Conservation (phyloP, 1,139 yeast genomes). For the Pichia norvegensis region DNA sequence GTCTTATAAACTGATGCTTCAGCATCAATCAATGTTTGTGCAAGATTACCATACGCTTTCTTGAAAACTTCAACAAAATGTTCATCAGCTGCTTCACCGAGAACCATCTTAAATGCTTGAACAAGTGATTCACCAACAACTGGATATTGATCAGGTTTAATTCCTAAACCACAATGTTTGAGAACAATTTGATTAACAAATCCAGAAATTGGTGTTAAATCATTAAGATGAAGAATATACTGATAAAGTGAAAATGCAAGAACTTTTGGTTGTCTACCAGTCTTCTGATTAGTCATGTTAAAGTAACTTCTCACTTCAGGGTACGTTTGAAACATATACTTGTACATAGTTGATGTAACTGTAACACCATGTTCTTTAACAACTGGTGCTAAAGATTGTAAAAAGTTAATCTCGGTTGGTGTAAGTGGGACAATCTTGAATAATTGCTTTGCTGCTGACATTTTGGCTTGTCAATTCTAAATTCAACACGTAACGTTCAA, state of each 20-base stretch:
- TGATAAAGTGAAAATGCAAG: slow-evolving; percentile 55
- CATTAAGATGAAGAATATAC: slow-evolving; percentile 59
- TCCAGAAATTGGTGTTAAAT: slow-evolving; percentile 43
- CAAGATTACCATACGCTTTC: slow-evolving; percentile 57
- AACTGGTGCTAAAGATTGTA: slow-evolving; percentile 35
- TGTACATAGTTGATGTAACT: slow-evolving; percentile 48
- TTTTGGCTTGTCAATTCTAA: too few relatives aligned
- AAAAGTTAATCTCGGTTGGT: slow-evolving; percentile 8
- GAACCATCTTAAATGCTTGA: slow-evolving; percentile 44
- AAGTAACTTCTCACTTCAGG: slow-evolving; percentile 54
- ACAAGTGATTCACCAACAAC: slow-evolving; percentile 53
- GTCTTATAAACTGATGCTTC: slow-evolving; percentile 42
- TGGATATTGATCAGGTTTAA: slow-evolving; percentile 57
- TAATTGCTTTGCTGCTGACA: slow-evolving; percentile 12
- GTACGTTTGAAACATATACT: slow-evolving; percentile 44
- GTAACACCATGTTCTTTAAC: slow-evolving; percentile 49
- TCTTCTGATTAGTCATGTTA: slow-evolving; percentile 51
- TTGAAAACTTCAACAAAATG: slow-evolving; percentile 60
- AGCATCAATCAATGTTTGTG: slow-evolving; percentile 49
- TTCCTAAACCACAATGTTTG: slow-evolving; percentile 60
- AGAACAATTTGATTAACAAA: slow-evolving; percentile 55
- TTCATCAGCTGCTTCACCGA: slow-evolving; percentile 53
- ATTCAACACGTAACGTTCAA: too few relatives aligned
- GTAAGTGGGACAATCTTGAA: slow-evolving; percentile 15
- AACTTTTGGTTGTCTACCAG: slow-evolving; percentile 54